Percentiles rank a stretch among this genome's conserved stretches.
These are phyloP conservation scores for Polygonum maritimum DNA, from an alignment of 148 eudicot species.

Conservation along the genomic window DNA sequence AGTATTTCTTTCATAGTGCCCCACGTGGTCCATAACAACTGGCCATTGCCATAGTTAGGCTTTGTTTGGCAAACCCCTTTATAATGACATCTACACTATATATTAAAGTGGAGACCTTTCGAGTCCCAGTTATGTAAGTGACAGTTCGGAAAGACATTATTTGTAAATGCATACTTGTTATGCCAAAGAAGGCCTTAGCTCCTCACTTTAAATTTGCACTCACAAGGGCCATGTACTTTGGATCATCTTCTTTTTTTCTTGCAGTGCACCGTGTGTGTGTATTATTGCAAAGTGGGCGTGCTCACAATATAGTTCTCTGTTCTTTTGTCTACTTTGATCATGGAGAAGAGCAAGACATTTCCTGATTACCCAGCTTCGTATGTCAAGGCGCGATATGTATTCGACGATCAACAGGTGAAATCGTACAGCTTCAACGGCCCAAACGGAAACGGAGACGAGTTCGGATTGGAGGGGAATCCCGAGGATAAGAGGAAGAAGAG, in stretches of 20 bases:
- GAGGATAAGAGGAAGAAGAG: conserved; percentile 88
- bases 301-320: background rate
- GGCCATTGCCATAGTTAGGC: conserved; percentile 11
- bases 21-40: conserved; percentile 33
- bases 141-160: no score
- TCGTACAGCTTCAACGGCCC: conserved; percentile 79
- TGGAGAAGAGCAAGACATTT: conserved; percentile 80
- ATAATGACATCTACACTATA: no score
- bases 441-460: conserved; percentile 30
- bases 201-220: background rate
- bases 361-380: conserved; percentile 50
- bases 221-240: background rate
- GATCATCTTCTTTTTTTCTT: background rate
- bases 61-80: background rate
- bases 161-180: no score
- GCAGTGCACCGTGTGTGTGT: conserved; percentile 13
- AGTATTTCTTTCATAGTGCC: conserved; percentile 12
- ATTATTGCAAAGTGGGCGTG: conserved; percentile 10
- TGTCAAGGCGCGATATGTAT: conserved; percentile 45
- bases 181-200: no score
- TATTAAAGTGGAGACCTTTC: no score
- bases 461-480: conserved; percentile 34
- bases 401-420: conserved; percentile 39
- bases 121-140: no score
- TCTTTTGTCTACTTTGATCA: conserved; percentile 10